Evolutionary conservation across 192 early-diverging fungal species (phyloP).

Genomic region (Coemansia sp.): DNA sequence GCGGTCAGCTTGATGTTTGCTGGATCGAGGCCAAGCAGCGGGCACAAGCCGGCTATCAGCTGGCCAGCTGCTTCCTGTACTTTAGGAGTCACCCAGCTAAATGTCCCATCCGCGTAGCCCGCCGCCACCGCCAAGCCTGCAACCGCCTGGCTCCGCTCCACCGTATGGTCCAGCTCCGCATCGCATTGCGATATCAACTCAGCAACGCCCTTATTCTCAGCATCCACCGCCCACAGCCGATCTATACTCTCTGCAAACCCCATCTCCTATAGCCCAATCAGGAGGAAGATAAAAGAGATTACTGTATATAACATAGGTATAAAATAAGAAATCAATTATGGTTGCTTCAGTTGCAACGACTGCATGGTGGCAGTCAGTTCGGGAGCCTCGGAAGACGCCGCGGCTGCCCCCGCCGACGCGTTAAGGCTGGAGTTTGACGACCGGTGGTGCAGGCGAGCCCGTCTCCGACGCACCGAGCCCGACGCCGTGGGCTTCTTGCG

Average conservation of each 20-base stretch:
- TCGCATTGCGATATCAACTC: not conserved
- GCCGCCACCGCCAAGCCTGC: constrained; percentile 29
- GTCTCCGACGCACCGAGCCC: constrained; percentile 40
- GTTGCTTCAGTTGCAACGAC: constrained; percentile 20
- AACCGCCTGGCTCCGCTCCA: constrained; percentile 5
- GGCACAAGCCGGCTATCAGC: constrained; percentile 13
- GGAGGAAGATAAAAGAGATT: too few species aligned
- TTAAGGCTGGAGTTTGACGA: constrained; percentile 22
- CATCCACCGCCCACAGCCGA: not conserved
- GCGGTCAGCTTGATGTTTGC: not conserved
- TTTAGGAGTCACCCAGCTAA: constrained; percentile 17
- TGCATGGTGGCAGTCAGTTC: constrained; percentile 12
- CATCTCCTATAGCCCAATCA: not conserved
- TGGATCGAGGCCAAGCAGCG: not conserved
- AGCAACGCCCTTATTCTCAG: not conserved
- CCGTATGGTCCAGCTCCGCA: not conserved
- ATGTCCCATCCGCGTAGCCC: constrained; percentile 12
- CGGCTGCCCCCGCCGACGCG: not conserved
- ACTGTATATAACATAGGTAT: not conserved
- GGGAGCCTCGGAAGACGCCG: not conserved
- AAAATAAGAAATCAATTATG: not conserved
- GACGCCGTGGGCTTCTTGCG: constrained; percentile 42
- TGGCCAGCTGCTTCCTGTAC: constrained; percentile 3
- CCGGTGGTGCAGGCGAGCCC: constrained; percentile 35
- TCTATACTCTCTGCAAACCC: not conserved